Percentiles rank a stretch among this genome's conserved stretches.
These are phyloP conservation scores for Populus hybrid DNA, from an alignment of 441 rosid species.

Conservation along the genomic window DNA sequence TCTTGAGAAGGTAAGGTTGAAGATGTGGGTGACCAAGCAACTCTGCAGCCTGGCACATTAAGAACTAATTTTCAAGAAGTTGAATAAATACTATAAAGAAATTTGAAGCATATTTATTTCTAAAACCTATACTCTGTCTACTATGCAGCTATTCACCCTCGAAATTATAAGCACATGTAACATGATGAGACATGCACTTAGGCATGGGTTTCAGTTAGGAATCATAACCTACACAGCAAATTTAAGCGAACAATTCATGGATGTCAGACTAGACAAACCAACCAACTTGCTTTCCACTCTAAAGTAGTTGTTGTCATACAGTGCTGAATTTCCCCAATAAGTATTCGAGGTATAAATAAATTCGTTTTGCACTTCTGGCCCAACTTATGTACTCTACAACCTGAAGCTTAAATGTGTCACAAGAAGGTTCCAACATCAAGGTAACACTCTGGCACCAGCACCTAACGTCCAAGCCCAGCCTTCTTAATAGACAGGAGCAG, in stretches of 20 bases:
- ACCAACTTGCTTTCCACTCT: background rate
- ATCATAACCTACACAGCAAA: background rate
- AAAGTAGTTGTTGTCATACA: background rate
- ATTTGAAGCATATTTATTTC: background rate
- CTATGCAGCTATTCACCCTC: background rate
- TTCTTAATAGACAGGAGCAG: background rate
- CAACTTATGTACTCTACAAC: background rate
- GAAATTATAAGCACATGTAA: background rate
- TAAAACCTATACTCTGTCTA: background rate
- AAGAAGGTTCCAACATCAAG: background rate
- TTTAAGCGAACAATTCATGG: background rate
- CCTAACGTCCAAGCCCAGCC: background rate
- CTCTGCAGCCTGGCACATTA: conserved; percentile 63
- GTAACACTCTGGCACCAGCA: background rate
- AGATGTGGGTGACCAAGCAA: conserved; percentile 73
- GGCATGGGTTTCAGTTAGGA: background rate
- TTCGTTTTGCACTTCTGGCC: background rate
- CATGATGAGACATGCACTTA: conserved; percentile 6
- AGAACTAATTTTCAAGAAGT: background rate
- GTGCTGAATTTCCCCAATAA: background rate
- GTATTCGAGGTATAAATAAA: background rate
- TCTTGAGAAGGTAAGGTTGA: conserved; percentile 60
- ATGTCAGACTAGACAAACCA: background rate
- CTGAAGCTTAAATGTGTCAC: background rate
- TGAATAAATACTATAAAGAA: conserved; percentile 6